A percentile compares a stretch with the other conserved stretches of the same genome.
These are phyloP conservation scores for Pseudodiploospora longispora DNA, from an alignment of 2,329 filamentous ascomycete species.

Conservation along the genomic window DNA sequence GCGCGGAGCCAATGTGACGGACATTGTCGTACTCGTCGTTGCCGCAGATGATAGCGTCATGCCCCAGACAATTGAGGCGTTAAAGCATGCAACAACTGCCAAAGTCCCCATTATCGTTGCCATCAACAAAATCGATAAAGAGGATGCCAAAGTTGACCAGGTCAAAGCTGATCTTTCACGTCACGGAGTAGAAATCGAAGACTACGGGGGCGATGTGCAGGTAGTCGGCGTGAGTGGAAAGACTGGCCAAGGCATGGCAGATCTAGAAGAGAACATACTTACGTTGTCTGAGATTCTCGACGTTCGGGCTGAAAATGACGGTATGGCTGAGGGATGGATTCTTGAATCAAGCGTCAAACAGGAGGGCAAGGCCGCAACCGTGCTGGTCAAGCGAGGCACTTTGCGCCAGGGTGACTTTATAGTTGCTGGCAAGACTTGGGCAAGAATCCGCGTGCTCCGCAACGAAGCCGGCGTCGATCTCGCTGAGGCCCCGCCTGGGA, in stretches of 20 bases:
- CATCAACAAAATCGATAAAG: conserved; percentile 94
- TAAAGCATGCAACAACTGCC: conserved; percentile 83
- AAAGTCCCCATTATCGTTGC: conserved; percentile 95
- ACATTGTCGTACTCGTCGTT: conserved; percentile 92
- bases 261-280: conserved; percentile 84
- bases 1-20: conserved; percentile 88
- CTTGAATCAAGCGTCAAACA: conserved; percentile 85
- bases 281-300: conserved; percentile 85
- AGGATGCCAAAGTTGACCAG: conserved; percentile 67
- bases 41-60: conserved; percentile 97
- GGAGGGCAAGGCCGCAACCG: conserved; percentile 76
- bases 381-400: conserved; percentile 82
- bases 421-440: conserved; percentile 83
- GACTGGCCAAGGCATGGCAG: conserved; percentile 83
- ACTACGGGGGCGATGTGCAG: conserved; percentile 90
- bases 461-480: conserved; percentile 77
- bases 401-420: conserved; percentile 72
- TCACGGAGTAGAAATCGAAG: conserved; percentile 84
- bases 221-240: conserved; percentile 87
- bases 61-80: conserved; percentile 90
- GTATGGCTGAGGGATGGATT: conserved; percentile 84
- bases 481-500: conserved; percentile 71
- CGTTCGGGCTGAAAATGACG: conserved; percentile 69
- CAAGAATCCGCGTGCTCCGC: conserved; percentile 71
- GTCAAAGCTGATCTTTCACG: conserved; percentile 83